Evolutionary conservation across 2,329 filamentous ascomycete genomes (phyloP).

Genomic region (Trichoderma koningiopsis): DNA sequence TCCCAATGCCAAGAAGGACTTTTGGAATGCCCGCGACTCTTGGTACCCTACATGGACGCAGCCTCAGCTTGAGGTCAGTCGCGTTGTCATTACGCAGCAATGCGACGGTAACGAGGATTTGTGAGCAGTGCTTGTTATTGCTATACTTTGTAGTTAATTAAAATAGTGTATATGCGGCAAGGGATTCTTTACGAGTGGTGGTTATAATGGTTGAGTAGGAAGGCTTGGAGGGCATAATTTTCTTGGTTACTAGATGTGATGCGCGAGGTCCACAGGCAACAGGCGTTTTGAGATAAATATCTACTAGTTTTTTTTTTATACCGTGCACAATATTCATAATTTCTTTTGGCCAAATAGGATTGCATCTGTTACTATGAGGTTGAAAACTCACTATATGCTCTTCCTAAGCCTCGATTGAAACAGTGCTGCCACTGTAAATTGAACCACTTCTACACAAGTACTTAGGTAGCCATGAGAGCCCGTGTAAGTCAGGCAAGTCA

Average conservation of each 20-base stretch:
- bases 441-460: neutral
- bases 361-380: neutral
- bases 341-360: neutral
- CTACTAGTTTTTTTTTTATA: neutral
- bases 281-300: conserved; percentile 12
- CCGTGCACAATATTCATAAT: neutral
- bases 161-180: neutral
- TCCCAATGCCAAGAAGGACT: conserved; percentile 69
- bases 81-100: conserved; percentile 71
- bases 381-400: neutral
- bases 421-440: neutral
- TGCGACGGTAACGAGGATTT: conserved; percentile 62
- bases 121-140: conserved; percentile 31
- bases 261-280: neutral
- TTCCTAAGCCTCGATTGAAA: neutral
- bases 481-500: neutral
- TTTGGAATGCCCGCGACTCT: conserved; percentile 67
- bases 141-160: neutral
- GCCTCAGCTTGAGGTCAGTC: conserved; percentile 68
- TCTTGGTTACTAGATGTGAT: conserved; percentile 12
- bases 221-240: neutral
- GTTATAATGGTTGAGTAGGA: neutral
- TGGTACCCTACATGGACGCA: conserved; percentile 75
- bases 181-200: neutral
- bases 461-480: neutral